Conservation (phyloP, 2,329 filamentous ascomycete species). For the Paracorniculantispora psalliotae region DNA sequence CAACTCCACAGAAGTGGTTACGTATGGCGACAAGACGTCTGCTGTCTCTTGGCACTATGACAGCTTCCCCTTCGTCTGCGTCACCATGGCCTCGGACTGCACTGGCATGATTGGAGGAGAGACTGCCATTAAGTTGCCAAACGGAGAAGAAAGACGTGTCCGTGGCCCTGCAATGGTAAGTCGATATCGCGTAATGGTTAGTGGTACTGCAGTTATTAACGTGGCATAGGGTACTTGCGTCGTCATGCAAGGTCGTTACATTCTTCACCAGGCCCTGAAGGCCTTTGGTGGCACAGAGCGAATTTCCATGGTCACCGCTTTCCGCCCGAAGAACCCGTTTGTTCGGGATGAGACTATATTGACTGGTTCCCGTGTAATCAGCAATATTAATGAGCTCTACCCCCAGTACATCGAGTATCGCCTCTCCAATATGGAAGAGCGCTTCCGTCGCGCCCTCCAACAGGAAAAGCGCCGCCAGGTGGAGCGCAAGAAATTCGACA, state of each 20-base stretch:
- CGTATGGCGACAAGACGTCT: constrained; percentile 34
- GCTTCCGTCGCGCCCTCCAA: constrained; percentile 25
- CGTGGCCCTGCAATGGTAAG: constrained; percentile 55
- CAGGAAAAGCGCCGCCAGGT: constrained; percentile 15
- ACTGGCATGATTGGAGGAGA: constrained; percentile 60
- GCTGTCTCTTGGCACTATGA: constrained; percentile 61
- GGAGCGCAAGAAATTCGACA: constrained; percentile 17
- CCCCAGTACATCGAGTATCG: constrained; percentile 58
- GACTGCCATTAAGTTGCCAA: constrained; percentile 52
- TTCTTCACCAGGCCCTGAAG: constrained; percentile 58
- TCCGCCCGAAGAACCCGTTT: constrained; percentile 51
- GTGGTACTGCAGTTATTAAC: no score
- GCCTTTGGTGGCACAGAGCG: constrained; percentile 55
- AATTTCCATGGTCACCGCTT: constrained; percentile 62
- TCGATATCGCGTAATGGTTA: no score
- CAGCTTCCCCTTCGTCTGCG: constrained; percentile 64
- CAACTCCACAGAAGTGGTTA: constrained; percentile 17
- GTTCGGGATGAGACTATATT: constrained; percentile 57
- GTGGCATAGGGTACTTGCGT: constrained; percentile 56
- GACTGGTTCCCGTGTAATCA: constrained; percentile 54
- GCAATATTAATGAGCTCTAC: constrained; percentile 53
- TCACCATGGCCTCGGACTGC: constrained; percentile 63
- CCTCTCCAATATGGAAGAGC: constrained; percentile 57
- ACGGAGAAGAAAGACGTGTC: constrained; percentile 52
- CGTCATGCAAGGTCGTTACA: constrained; percentile 63